phyloP scores from a whole-genome alignment of 768 basidiomycete species.

The Suillus cothurnatus region DNA sequence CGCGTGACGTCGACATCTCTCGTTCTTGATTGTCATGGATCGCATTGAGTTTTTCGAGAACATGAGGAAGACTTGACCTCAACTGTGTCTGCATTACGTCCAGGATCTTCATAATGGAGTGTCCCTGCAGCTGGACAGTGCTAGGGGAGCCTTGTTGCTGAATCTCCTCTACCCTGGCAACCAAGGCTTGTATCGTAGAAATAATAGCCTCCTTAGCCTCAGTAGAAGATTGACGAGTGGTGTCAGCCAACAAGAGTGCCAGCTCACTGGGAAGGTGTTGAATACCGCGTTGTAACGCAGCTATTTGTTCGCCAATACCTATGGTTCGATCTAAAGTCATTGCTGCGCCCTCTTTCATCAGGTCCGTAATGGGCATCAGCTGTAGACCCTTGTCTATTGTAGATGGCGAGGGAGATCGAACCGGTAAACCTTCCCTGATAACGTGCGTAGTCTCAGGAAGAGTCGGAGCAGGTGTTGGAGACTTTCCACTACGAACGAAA shows the following conservation, averaged over 20 bases:
- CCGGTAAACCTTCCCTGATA: slow-evolving; percentile 21
- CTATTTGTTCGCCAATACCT: slow-evolving; percentile 35
- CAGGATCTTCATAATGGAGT: slow-evolving; percentile 35
- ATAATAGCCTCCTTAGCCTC: slow-evolving; percentile 5
- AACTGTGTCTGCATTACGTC: slow-evolving; percentile 44
- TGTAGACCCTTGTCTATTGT: slow-evolving; percentile 17
- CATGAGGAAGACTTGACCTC: slow-evolving; percentile 36
- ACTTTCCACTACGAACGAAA: slow-evolving; percentile 15
- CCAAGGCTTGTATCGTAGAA: slow-evolving; percentile 10
- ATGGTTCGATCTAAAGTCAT: slow-evolving; percentile 39
- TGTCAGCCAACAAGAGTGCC: slow-evolving; percentile 16
- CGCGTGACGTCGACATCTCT: background rate
- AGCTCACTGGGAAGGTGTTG: slow-evolving; percentile 31
- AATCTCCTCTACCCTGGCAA: slow-evolving; percentile 20
- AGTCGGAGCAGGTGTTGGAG: background rate
- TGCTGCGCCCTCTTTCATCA: slow-evolving; percentile 37
- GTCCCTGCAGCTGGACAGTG: slow-evolving; percentile 16
- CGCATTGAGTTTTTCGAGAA: slow-evolving; percentile 36
- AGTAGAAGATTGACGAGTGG: background rate
- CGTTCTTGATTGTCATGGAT: slow-evolving; percentile 24
- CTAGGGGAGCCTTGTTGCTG: slow-evolving; percentile 16
- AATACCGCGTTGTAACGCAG: slow-evolving; percentile 34
- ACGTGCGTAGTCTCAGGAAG: background rate
- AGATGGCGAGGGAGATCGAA: slow-evolving; percentile 15
- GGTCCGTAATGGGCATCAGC: slow-evolving; percentile 31